Conservation (phyloP, 2,329 filamentous ascomycete species). For the Xylaria sp. region DNA sequence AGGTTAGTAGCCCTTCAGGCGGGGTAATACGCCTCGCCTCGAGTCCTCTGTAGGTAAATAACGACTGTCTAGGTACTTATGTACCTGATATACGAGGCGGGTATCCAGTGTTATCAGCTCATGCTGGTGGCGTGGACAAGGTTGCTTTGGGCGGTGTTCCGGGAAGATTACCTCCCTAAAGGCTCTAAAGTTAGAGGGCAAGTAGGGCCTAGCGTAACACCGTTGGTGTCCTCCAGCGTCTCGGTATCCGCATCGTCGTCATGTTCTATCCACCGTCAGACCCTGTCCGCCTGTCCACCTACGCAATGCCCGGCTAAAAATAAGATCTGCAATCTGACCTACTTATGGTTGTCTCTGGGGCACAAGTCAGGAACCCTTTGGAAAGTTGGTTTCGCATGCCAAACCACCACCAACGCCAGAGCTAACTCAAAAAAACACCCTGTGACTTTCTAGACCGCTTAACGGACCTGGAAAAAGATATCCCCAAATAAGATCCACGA, state of each 20-base stretch:
- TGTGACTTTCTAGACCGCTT: not conserved
- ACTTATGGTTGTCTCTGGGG: not conserved
- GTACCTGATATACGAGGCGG: no score
- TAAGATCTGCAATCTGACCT: slow-evolving; percentile 22
- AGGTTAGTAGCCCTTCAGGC: no score
- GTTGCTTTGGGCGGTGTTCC: not conserved
- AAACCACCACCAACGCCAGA: not conserved
- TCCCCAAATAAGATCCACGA: not conserved
- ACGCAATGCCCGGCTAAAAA: slow-evolving; percentile 1
- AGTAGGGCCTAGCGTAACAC: not conserved
- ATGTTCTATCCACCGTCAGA: not conserved
- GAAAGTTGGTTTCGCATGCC: not conserved
- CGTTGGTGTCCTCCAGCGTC: not conserved
- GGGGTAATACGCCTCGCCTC: no score
- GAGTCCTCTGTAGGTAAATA: no score
- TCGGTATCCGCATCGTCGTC: not conserved
- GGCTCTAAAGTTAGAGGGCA: not conserved
- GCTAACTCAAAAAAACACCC: not conserved
- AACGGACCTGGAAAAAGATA: not conserved
- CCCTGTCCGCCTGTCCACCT: not conserved
- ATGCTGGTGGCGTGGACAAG: not conserved
- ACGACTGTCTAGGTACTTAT: not conserved
- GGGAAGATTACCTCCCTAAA: not conserved
- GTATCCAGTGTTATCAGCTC: no score
- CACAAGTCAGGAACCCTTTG: not conserved